Percentiles rank a stretch among this genome's conserved stretches.
phyloP scores from a whole-genome alignment of 1,284 basidiomycete genomes.

The Ganoderma sinense region DNA sequence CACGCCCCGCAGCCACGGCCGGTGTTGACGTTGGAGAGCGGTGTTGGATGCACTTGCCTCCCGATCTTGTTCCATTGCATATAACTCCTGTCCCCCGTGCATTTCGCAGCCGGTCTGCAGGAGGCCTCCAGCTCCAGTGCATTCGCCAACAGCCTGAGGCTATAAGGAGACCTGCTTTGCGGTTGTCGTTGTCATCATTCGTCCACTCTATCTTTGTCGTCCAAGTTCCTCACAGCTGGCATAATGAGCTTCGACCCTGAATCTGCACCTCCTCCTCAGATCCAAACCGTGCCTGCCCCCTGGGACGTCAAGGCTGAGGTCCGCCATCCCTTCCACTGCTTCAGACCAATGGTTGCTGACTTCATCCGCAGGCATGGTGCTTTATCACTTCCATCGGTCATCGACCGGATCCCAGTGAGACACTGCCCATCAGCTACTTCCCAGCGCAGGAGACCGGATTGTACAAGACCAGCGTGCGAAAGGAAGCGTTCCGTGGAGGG shows the following conservation, averaged over 20 bases:
- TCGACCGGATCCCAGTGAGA: slow-evolving; percentile 23
- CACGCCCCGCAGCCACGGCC: too few species aligned
- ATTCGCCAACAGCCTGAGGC: not conserved
- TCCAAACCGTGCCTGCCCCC: slow-evolving; percentile 15
- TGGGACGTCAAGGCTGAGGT: slow-evolving; percentile 30
- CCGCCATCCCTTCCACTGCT: not conserved
- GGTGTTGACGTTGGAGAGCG: not conserved
- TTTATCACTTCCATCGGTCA: slow-evolving; percentile 28
- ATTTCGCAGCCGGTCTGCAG: not conserved
- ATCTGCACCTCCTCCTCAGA: not conserved
- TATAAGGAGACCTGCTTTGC: not conserved
- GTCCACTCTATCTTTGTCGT: not conserved
- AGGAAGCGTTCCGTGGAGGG: slow-evolving; percentile 26
- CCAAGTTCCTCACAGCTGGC: not conserved
- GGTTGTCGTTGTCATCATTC: not conserved
- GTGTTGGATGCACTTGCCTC: not conserved
- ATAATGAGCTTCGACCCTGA: slow-evolving; percentile 12
- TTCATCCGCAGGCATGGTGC: slow-evolving; percentile 25
- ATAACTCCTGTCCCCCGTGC: not conserved
- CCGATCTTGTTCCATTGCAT: not conserved
- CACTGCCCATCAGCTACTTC: slow-evolving; percentile 30
- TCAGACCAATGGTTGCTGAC: not conserved
- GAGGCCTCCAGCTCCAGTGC: not conserved
- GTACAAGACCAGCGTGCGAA: slow-evolving; percentile 20
- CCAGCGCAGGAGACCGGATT: slow-evolving; percentile 24